Base-by-base conservation (phyloP, 495 filamentous ascomycete genomes). In the Tricharina praecox region DNA sequence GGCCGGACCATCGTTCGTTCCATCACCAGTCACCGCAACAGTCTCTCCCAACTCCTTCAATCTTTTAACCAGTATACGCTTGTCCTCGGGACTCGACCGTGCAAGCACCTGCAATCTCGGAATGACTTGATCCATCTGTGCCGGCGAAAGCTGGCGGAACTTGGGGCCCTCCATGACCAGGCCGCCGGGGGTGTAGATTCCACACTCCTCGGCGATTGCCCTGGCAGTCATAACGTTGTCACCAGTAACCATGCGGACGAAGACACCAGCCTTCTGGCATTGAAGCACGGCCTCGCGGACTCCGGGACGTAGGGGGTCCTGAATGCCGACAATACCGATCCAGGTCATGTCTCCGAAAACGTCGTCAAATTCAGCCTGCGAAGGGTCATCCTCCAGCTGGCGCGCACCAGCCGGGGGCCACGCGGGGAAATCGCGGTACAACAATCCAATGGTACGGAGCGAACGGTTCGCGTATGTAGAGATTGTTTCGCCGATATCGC, bases 11-110 rank as follows among this genome's bases (percentile, higher is more conserved):
- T 94, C 86, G 50, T 94, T 94, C 43, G 85, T 92, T 23, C 85
- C 86, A 61, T 94, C 85, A 47, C 86, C 86, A 50, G 85, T 94
- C 15, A 95, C 87, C 33, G 87, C 86, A 41, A 93, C 87, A 13
- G 82, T 93, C 62, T 93, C 85, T 10, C 83, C 83, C 21, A 88
- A 67, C 48, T 81, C 81, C 64, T 86, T 90, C 25, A 93, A 70
- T 28, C 75, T 71, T 51, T 74, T 76, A 21, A 93, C 86, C 26
- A 93, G 70, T 21, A 77, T 77, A 45, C 80, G 72, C 63, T 93
- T 93, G 58, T 93, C 84, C 11, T 85, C 79, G 1, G 84, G 84
- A 45, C 78, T 85, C 1, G 83, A 92, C 33, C 85, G 72, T 23
- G 85, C 85, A 47, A 93, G 75, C 3, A 93, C 85, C 58, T 85